Percentiles rank a stretch among this genome's conserved stretches.
These are phyloP conservation scores for Naegleria gruberi DNA, from an alignment of 208 protist genomes.

Conservation along the genomic window DNA sequence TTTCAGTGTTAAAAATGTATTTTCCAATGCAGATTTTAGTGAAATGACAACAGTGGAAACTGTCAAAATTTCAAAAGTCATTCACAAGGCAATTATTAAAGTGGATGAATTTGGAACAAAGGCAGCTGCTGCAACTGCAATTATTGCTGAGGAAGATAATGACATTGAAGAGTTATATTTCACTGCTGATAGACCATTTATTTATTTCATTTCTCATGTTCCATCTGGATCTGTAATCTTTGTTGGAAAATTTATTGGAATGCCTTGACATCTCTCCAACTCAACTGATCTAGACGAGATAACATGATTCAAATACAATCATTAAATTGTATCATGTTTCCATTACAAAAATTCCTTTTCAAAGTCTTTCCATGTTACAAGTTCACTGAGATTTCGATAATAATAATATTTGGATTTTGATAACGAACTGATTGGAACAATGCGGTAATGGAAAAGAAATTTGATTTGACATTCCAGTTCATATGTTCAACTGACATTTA, in stretches of 20 bases:
- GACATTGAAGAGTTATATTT: not conserved
- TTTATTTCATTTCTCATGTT: not conserved
- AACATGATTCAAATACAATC: too few species aligned
- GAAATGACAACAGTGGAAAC: not conserved
- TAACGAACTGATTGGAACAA: too few species aligned
- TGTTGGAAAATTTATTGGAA: conserved; percentile 15
- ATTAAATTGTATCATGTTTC: too few species aligned
- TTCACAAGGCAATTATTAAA: not conserved
- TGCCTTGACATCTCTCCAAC: too few species aligned
- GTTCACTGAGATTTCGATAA: too few species aligned
- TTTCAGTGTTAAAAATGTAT: not conserved
- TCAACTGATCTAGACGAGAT: too few species aligned
- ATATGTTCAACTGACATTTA: too few species aligned
- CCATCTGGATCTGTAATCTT: not conserved
- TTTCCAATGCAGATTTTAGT: not conserved
- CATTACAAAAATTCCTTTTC: too few species aligned
- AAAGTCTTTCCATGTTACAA: too few species aligned
- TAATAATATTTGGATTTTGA: too few species aligned
- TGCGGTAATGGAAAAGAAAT: too few species aligned
- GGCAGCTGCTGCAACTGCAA: conserved; percentile 7
- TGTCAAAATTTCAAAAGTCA: not conserved
- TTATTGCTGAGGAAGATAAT: not conserved
- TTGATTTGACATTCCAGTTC: too few species aligned
- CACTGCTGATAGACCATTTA: not conserved
- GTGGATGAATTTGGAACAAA: not conserved